Evolutionary conservation across 2,329 filamentous ascomycete species (phyloP), one percentile per base, ranked within the genome.

Genomic region (Botryotinia calthae): DNA sequence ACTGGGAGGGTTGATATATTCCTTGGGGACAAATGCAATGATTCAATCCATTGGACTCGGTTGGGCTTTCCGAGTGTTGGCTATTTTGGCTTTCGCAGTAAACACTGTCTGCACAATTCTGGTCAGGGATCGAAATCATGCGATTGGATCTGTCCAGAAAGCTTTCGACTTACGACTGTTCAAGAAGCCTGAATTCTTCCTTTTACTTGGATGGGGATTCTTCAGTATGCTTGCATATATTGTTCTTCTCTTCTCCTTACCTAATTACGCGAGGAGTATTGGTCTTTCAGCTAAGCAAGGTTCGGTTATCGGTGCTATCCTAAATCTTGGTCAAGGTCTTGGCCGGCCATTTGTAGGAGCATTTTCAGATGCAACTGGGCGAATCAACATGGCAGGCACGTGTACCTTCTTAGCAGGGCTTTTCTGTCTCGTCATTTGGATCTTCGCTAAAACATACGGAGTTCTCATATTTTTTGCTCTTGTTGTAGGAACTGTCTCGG

Each of bases 161-260:
- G 87, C 90, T 2, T 94, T 95, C 77, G 89, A 93, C 78, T 83
- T 86, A 56, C 81, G 81, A 6, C 84, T 95, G 1, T 88, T 95
- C 80, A 87, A 83, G 75, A 84, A 86, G 6, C 78, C 83, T 0
- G 88, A 93, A 78, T 94, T 91, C 76, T 80, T 90, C 40, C 82
- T 94, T 2, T 84, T 93, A 20, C 81, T 93, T 54, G 84, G 82
- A 3, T 96, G 90, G 84, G 90, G 90, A 12, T 89, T 90, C 81
- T 89, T 95, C 75, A 90, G 87, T 74, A 88, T 95, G 82, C 82
- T 95, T 22, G 91, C 87, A 8, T 95, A 95, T 77, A 86, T 93
- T 40, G 90, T 93, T 7, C 85, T 94, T n/a, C 86, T 94, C 62
- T 95, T 94, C 81, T 91, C 89, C 18, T 83, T 95, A 63, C 89